A percentile compares a stretch with the other conserved stretches of the same genome.
phyloP scores from a whole-genome alignment of 1,139 yeast species.

The Magnusiomyces clavatus region DNA sequence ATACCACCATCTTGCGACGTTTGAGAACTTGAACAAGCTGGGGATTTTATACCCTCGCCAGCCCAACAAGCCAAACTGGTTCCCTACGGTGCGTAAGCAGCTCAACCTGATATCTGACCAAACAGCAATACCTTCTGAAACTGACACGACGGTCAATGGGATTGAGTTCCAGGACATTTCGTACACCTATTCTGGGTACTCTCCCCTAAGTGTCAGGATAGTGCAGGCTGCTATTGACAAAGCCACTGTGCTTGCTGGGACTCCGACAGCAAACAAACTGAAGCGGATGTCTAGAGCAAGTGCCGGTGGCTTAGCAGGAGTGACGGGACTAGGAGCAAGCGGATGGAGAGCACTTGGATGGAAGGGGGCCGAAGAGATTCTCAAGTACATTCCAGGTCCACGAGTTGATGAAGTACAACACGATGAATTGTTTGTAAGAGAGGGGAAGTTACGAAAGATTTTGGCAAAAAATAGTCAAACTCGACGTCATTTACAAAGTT shows the following conservation, averaged over 20 bases:
- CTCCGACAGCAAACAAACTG: too few relatives aligned
- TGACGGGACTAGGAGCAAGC: constrained; percentile 7
- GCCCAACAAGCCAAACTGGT: constrained; percentile 29
- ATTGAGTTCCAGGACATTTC: constrained; percentile 29
- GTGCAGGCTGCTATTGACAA: constrained; percentile 35
- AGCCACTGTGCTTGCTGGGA: background rate
- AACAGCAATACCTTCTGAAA: constrained; percentile 9
- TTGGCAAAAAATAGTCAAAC: constrained; percentile 25
- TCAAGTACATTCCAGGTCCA: constrained; percentile 31
- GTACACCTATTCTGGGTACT: constrained; percentile 40
- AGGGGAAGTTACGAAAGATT: constrained; percentile 32
- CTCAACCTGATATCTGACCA: constrained; percentile 29
- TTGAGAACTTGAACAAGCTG: constrained; percentile 36
- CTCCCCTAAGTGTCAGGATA: constrained; percentile 39
- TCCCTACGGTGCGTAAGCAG: constrained; percentile 23
- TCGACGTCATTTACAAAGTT: constrained; percentile 15
- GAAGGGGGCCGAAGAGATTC: constrained; percentile 32
- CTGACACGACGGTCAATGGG: constrained; percentile 16
- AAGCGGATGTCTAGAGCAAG: too few relatives aligned
- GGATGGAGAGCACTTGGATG: constrained; percentile 33
- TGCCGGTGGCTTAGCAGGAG: too few relatives aligned
- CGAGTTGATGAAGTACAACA: constrained; percentile 31
- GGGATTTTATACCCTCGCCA: constrained; percentile 32
- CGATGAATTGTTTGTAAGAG: constrained; percentile 25
- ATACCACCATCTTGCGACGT: constrained; percentile 36